phyloP scores from a whole-genome alignment of 257 asterid species.

The Nyctanthes arbortristis region DNA sequence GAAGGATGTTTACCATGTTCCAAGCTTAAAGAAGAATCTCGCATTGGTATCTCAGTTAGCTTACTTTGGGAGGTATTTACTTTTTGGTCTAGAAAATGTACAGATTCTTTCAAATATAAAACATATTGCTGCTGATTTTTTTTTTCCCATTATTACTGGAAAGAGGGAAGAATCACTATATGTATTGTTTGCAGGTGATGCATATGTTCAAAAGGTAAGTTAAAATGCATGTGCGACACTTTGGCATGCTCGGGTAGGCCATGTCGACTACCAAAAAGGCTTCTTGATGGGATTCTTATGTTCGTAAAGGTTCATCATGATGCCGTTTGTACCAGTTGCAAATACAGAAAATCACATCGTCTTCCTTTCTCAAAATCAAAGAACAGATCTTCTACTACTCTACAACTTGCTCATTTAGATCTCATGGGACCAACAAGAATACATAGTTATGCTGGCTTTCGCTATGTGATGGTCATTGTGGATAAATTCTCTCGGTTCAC shows the following conservation, averaged over 20 bases:
- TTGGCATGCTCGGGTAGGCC: conserved; percentile 18
- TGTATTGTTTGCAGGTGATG: conserved; percentile 6
- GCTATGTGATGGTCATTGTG: conserved; percentile 27
- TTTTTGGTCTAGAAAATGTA: neutral
- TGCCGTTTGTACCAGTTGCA: too few relatives aligned
- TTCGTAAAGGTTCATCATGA: too few relatives aligned
- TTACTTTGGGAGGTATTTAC: neutral
- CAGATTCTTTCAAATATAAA: neutral
- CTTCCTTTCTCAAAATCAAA: neutral
- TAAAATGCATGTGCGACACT: neutral
- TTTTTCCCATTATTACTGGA: conserved; percentile 2
- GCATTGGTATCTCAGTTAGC: neutral
- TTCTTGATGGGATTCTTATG: neutral
- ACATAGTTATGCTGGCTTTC: conserved; percentile 14
- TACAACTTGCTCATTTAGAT: conserved; percentile 23
- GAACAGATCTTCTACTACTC: conserved; percentile 7
- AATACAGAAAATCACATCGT: too few relatives aligned
- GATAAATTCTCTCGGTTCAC: conserved; percentile 28
- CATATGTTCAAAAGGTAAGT: neutral
- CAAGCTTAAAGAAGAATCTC: conserved; percentile 14
- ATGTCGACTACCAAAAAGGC: conserved; percentile 10
- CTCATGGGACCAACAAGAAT: conserved; percentile 25
- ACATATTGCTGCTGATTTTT: conserved; percentile 1
- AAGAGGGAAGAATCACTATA: conserved; percentile 1
- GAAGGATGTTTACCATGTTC: conserved; percentile 4